phyloP scores from a whole-genome alignment of 106 monocot species.

The Acanthochlamys bracteata region DNA sequence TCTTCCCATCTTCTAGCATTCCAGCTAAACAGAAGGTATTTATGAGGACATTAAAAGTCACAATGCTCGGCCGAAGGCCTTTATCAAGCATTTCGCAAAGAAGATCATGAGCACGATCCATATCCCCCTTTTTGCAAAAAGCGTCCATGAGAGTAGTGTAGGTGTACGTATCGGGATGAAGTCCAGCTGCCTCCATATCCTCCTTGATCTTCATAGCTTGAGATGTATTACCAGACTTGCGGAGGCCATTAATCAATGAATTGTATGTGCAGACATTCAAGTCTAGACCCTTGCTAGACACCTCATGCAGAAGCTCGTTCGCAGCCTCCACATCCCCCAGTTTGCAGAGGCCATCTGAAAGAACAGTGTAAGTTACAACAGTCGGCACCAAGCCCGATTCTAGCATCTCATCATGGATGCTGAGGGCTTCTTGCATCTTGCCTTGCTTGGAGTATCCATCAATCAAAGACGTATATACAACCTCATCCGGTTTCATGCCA shows the following conservation, averaged over 20 bases:
- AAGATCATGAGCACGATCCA: conserved; percentile 45
- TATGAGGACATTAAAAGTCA: conserved; percentile 97
- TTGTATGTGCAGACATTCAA: conserved; percentile 76
- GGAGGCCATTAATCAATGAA: conserved; percentile 87
- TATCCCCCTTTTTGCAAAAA: conserved; percentile 63
- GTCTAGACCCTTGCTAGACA: conserved; percentile 58
- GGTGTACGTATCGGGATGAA: conserved; percentile 65
- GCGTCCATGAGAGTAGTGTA: conserved; percentile 95
- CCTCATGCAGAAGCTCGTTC: conserved; percentile 89
- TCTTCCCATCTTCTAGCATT: conserved; percentile 65
- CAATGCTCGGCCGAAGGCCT: conserved; percentile 61
- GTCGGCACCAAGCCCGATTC: conserved; percentile 51
- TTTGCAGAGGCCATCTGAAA: conserved; percentile 93
- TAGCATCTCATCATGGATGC: conserved; percentile 69
- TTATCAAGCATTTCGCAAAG: conserved; percentile 74
- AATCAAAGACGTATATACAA: conserved; percentile 64
- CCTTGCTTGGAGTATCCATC: conserved; percentile 79
- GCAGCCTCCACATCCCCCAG: conserved; percentile 70
- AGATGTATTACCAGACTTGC: conserved; percentile 74
- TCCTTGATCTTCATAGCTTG: conserved; percentile 68
- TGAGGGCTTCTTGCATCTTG: conserved; percentile 59
- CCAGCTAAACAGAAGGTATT: conserved; percentile 66
- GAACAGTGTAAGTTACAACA: conserved; percentile 82
- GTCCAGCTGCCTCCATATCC: conserved; percentile 81
- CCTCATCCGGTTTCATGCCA: conserved; percentile 50